Evolutionary conservation across 1,284 basidiomycete species (phyloP).

Genomic region (Ustilago trichophora): DNA sequence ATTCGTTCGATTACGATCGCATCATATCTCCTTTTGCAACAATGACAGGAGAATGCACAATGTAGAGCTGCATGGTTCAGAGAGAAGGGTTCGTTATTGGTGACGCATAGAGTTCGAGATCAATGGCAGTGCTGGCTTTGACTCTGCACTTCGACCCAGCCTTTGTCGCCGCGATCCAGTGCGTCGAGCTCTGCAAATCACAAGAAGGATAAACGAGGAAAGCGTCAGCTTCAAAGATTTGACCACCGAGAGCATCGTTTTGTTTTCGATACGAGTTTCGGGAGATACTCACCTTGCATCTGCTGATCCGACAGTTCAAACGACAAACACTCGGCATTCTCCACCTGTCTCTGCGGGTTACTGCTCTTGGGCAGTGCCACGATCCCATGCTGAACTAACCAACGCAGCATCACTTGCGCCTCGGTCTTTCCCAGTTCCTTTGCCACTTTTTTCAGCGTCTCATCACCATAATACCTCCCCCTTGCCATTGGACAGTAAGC

Average conservation of each 20-base stretch:
- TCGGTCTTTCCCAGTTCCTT: conserved; percentile 73
- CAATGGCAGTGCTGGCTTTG: conserved; percentile 36
- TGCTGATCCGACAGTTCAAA: conserved; percentile 76
- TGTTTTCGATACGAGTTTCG: too few relatives aligned
- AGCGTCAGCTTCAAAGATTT: too few relatives aligned
- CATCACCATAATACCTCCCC: conserved; percentile 69
- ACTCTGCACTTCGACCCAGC: conserved; percentile 38
- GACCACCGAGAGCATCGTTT: too few relatives aligned
- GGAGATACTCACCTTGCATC: conserved; percentile 68
- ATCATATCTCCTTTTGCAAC: too few relatives aligned
- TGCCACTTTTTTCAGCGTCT: conserved; percentile 40
- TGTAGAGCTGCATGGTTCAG: too few relatives aligned
- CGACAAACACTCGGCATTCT: conserved; percentile 77
- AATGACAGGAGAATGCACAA: too few relatives aligned
- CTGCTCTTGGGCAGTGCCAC: conserved; percentile 51
- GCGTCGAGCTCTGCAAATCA: conserved; percentile 22
- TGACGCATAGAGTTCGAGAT: neutral
- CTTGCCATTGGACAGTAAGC: conserved; percentile 87
- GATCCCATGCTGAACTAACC: conserved; percentile 75
- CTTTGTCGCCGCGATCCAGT: conserved; percentile 32
- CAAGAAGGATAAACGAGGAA: neutral
- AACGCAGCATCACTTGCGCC: conserved; percentile 79
- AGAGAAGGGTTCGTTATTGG: too few relatives aligned
- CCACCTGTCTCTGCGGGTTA: conserved; percentile 76
- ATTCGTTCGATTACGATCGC: too few relatives aligned